These are phyloP conservation scores for Streptanthus diversifolius DNA, from an alignment of 345 rosid species.

Conservation along the genomic window DNA sequence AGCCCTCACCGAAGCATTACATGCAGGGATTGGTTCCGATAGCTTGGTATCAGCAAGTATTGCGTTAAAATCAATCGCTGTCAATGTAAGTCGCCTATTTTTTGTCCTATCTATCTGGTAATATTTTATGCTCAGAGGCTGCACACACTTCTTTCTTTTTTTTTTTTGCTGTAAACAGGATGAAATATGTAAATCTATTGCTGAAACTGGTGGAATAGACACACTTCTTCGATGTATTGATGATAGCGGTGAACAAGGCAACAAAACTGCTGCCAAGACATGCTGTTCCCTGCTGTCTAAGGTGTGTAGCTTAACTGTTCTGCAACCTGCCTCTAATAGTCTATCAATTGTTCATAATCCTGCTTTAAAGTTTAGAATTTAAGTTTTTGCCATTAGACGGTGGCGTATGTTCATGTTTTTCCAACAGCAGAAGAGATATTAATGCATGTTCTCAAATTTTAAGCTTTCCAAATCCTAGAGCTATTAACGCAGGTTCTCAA, in stretches of 20 bases:
- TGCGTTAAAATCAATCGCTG: slow-evolving; percentile 79
- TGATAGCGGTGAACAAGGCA: slow-evolving; percentile 75
- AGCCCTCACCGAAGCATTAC: slow-evolving; percentile 67
- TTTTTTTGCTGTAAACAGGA: slow-evolving; percentile 44
- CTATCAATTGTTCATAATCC: not conserved
- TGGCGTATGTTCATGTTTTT: not conserved
- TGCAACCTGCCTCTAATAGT: not conserved
- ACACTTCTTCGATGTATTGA: slow-evolving; percentile 67
- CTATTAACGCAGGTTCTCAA: not conserved
- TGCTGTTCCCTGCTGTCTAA: slow-evolving; percentile 79
- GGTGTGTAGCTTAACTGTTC: slow-evolving; percentile 40
- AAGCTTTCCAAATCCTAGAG: not conserved
- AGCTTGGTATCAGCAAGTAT: slow-evolving; percentile 72
- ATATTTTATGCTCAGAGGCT: not conserved
- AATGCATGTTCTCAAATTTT: not conserved
- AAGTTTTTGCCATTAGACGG: slow-evolving; percentile 1
- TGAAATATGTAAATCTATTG: slow-evolving; percentile 81
- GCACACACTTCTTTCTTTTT: not conserved
- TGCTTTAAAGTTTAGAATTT: not conserved
- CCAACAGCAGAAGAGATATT: not conserved
- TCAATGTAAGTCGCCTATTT: slow-evolving; percentile 93
- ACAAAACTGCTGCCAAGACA: slow-evolving; percentile 59
- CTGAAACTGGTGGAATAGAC: slow-evolving; percentile 85
- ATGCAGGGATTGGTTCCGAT: slow-evolving; percentile 63
- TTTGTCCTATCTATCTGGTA: too few relatives aligned